Percentiles rank a stretch among this genome's conserved stretches.
These are phyloP conservation scores for Triticum urartu DNA, from an alignment of 176 grass and related monocot species.

Conservation along the genomic window DNA sequence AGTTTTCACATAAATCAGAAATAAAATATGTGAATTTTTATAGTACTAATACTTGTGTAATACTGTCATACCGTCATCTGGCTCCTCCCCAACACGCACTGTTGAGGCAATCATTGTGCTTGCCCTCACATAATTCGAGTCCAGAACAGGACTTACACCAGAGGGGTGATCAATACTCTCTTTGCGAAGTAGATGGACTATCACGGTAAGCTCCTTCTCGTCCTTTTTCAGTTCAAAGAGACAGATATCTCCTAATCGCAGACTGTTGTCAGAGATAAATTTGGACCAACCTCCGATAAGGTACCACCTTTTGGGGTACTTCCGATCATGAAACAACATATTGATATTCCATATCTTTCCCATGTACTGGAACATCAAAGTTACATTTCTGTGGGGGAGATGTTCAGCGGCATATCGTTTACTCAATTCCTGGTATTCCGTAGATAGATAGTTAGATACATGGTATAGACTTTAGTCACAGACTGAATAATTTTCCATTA, in stretches of 20 bases:
- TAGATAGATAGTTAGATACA: background rate
- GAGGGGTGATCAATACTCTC: background rate
- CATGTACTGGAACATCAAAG: background rate
- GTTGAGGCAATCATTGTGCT: background rate
- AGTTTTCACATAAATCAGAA: background rate
- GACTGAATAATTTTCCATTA: background rate
- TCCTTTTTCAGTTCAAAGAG: slow-evolving; percentile 44
- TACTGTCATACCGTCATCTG: background rate
- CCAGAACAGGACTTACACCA: background rate
- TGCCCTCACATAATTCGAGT: background rate
- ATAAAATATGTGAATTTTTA: background rate
- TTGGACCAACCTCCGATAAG: slow-evolving; percentile 18
- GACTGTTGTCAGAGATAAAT: slow-evolving; percentile 37
- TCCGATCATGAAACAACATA: background rate
- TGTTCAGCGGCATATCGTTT: background rate
- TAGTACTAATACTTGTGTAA: background rate
- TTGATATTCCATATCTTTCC: background rate
- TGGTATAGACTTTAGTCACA: background rate
- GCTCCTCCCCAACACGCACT: background rate
- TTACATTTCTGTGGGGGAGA: slow-evolving; percentile 13
- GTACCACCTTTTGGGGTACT: background rate
- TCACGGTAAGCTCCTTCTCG: background rate
- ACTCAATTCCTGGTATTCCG: slow-evolving; percentile 23
- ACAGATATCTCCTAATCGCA: slow-evolving; percentile 42
- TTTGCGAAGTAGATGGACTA: background rate